phyloP scores from a whole-genome alignment of 345 rosid genomes.

The Abelmoschus esculentus region DNA sequence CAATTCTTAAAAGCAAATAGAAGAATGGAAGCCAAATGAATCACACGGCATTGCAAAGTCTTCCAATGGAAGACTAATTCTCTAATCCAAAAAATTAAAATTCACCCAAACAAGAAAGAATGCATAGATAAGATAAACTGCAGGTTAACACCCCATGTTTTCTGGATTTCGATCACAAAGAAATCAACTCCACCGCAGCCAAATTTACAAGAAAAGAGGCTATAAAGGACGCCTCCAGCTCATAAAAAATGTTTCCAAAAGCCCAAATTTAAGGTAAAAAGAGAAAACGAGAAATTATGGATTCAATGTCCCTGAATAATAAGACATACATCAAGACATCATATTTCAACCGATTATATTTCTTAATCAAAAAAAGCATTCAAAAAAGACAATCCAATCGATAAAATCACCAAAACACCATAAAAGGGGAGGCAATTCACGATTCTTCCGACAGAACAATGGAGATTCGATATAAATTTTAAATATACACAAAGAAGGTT shows the following conservation, averaged over 20 bases:
- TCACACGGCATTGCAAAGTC: neutral
- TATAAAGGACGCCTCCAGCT: too few species aligned
- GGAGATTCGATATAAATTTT: conserved; percentile 2
- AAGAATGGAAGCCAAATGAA: neutral
- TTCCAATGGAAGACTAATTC: neutral
- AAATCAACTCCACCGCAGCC: neutral
- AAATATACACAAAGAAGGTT: neutral
- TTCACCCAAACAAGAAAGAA: neutral
- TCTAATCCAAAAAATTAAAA: neutral
- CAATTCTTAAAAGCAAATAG: neutral
- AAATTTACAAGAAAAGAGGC: neutral
- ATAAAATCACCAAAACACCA: neutral
- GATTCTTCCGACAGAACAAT: neutral
- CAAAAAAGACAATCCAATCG: neutral
- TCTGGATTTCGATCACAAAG: neutral
- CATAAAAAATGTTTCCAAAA: neutral
- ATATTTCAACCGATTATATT: neutral
- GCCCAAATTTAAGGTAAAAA: neutral
- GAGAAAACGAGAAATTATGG: neutral
- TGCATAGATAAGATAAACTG: too few species aligned
- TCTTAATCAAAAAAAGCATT: neutral
- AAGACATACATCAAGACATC: neutral
- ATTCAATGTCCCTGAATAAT: neutral
- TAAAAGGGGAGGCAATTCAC: neutral
- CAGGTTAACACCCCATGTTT: neutral